Evolutionary conservation across 2,329 filamentous ascomycete genomes (phyloP), one percentile per base, ranked within the genome.

Genomic region (Cercospora sojina): DNA sequence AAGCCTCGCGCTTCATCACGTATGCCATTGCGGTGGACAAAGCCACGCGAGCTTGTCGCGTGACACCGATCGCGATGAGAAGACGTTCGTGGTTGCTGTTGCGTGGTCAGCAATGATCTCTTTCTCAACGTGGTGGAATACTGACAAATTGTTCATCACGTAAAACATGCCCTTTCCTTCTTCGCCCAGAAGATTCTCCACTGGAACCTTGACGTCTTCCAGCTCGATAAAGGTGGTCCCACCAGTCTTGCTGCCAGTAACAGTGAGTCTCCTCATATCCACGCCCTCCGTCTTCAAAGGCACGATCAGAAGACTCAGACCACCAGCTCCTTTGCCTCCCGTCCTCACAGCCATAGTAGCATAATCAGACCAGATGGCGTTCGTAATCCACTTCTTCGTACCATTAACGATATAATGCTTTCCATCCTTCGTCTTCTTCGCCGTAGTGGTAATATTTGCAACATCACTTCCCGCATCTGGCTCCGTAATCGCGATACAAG

Each of bases 371-470:
- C 88, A 91, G 64, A 91, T 86, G 5, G 87, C 90, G 73, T 90
- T 90, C 0, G 88, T 90, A 74, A 91, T 90, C 90, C 90, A 92
- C 79, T 92, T 92, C 84, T 92, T 92, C 0, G 85, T 83, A 12
- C 90, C 90, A 67, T 91, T 92, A 51, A 92, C 79, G 53, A 92
- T 83, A 74, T 90, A 92, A 72, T 86, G 79, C 74, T 87, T 88
- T 8, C 89, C 89, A 73, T 89, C 87, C 0, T 81, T 74, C 3
- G 82, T 85, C 76, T 87, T 88, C 8, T 77, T 81, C 3, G 90
- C 90, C 0, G 86, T 90, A 0, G 90, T 92, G 2, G 84, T 83
- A 69, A 92, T 89, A 73, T 89, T 89, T 8, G 89, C 88, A 1
- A 92, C 90, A 74, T 92, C 90, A 61, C 85, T 88, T 0, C 90